Percentiles rank a stretch among this genome's conserved stretches.
These are phyloP conservation scores for Colletotrichum filicis DNA, from an alignment of 2,329 filamentous ascomycete species.

Conservation along the genomic window DNA sequence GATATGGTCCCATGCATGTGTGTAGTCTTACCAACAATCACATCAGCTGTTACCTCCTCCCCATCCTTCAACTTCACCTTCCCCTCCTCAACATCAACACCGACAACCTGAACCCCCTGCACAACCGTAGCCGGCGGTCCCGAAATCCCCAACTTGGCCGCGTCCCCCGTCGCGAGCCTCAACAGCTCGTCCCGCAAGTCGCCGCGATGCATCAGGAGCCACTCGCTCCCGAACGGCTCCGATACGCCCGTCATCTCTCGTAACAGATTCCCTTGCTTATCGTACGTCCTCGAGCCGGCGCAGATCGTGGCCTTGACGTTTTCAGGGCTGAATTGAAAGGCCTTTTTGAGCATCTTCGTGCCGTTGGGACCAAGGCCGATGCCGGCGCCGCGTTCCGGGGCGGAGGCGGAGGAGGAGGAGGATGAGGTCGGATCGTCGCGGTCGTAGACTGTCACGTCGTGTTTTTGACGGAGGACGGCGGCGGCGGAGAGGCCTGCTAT, in stretches of 20 bases:
- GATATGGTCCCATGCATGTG: not conserved
- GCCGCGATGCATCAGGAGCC: constrained; percentile 19
- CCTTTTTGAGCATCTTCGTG: constrained; percentile 27
- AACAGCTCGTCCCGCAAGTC: constrained; percentile 16
- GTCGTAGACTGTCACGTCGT: constrained; percentile 24
- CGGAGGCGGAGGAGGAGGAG: not conserved
- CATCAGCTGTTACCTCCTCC: constrained; percentile 1
- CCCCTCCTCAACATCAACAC: constrained; percentile 18
- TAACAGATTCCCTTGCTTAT: constrained; percentile 24
- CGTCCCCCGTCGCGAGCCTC: constrained; percentile 24
- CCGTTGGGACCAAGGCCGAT: constrained; percentile 29
- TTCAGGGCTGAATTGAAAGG: constrained; percentile 14
- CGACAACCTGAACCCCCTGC: not conserved
- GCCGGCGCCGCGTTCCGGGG: constrained; percentile 24
- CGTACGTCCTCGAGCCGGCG: constrained; percentile 21
- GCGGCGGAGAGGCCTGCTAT: constrained; percentile 28
- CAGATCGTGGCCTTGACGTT: constrained; percentile 15
- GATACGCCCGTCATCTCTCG: constrained; percentile 26
- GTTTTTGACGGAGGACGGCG: constrained; percentile 22
- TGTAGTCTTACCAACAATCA: constrained; percentile 20
- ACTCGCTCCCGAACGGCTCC: constrained; percentile 31
- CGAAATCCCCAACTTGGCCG: constrained; percentile 20
- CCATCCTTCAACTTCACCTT: constrained; percentile 8
- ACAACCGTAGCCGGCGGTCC: constrained; percentile 16
- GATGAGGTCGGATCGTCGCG: not conserved